Conservation (phyloP, 1,139 yeast genomes). For the Williopsis jadinii region DNA sequence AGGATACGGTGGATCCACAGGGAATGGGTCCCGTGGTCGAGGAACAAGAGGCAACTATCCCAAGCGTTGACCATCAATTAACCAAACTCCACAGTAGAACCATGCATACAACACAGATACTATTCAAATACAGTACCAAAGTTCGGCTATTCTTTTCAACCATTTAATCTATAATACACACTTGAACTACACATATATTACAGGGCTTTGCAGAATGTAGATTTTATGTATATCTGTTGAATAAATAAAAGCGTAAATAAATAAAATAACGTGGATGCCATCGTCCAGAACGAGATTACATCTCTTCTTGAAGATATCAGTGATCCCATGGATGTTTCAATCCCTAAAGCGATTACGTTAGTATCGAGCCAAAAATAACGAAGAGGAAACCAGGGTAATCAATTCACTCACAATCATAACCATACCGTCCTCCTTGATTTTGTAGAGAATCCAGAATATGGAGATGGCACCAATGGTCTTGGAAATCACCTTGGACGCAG, state of each 20-base stretch:
- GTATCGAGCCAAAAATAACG: no score
- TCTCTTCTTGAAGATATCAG: conserved; percentile 2
- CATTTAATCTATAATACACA: no score
- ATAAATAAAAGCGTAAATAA: not conserved
- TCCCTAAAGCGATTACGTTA: conserved; percentile 7
- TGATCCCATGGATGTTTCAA: conserved; percentile 23
- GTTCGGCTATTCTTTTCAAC: no score
- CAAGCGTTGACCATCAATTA: no score
- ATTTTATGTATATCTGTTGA: not conserved
- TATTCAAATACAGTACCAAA: no score
- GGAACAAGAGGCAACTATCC: conserved; percentile 6
- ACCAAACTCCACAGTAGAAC: not conserved
- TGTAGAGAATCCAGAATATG: conserved; percentile 20
- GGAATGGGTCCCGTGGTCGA: conserved; percentile 4
- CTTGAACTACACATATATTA: no score
- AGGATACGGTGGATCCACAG: conserved; percentile 3
- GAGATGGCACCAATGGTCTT: conserved; percentile 19
- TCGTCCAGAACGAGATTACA: no score
- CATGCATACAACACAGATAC: conserved; percentile 5
- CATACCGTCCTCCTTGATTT: conserved; percentile 19
- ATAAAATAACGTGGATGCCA: conserved; percentile 1
- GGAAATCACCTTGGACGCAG: conserved; percentile 12
- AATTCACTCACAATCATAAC: conserved; percentile 17
- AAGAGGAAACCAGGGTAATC: no score
- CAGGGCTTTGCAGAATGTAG: not conserved